Evolutionary conservation across 805 yeast genomes (phyloP).

Genomic region (Komagataella kurtzmanii): DNA sequence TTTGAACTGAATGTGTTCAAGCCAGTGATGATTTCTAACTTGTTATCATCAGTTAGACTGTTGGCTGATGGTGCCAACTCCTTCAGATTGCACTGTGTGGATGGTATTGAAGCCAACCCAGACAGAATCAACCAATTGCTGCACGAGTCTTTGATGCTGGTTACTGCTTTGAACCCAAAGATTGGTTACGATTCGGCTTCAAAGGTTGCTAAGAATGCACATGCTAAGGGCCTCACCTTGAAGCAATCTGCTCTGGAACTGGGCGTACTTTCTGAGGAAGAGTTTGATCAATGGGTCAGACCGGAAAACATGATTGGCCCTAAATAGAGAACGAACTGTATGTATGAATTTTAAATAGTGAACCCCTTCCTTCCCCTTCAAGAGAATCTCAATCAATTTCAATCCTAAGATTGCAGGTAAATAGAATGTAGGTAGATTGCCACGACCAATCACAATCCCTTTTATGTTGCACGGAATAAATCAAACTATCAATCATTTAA

Average conservation of each 20-base stretch:
- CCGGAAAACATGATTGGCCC: constrained; percentile 99
- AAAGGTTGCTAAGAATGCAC: constrained; percentile 97
- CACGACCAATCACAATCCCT: too few species aligned
- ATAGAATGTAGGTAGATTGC: too few species aligned
- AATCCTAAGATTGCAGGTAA: too few species aligned
- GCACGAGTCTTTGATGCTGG: constrained; percentile 95
- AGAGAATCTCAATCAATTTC: neutral
- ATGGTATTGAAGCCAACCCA: constrained; percentile 81
- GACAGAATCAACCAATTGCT: constrained; percentile 78
- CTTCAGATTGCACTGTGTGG: constrained; percentile 90
- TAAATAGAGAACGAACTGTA: constrained; percentile 18
- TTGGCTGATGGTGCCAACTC: constrained; percentile 83
- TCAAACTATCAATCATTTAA: neutral
- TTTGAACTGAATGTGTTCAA: constrained; percentile 97
- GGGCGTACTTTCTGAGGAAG: constrained; percentile 68
- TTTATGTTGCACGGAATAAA: too few species aligned
- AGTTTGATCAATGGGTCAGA: constrained; percentile 93
- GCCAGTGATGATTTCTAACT: constrained; percentile 88
- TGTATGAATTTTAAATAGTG: neutral
- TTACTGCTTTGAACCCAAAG: constrained; percentile 96
- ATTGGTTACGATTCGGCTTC: constrained; percentile 97
- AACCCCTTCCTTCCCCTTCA: neutral
- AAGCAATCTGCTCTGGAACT: constrained; percentile 91
- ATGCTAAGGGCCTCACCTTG: constrained; percentile 91
- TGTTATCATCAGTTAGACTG: constrained; percentile 76